Evolutionary conservation across 768 basidiomycete species (phyloP).

Genomic region (button mushroom (Agaricus bisporus)): DNA sequence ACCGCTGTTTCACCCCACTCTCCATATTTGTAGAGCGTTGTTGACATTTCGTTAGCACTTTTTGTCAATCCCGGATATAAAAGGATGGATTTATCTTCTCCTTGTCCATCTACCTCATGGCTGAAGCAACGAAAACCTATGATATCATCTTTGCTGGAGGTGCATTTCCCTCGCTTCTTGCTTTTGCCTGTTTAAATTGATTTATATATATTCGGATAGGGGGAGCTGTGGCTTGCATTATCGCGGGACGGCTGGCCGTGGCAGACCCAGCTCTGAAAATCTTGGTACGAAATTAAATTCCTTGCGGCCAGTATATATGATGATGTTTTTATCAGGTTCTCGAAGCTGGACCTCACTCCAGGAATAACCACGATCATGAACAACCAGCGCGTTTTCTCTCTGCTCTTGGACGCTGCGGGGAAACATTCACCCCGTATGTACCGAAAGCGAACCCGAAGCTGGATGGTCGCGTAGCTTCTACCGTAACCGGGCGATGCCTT

Average conservation of each 20-base stretch:
- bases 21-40: too few relatives aligned
- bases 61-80: too few relatives aligned
- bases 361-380: constrained; percentile 36
- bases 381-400: constrained; percentile 48
- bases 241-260: constrained; percentile 47
- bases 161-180: constrained; percentile 15
- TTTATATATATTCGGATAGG: constrained; percentile 20
- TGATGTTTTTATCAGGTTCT: constrained; percentile 29
- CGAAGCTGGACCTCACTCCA: constrained; percentile 51
- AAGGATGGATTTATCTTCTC: too few relatives aligned
- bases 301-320: background rate
- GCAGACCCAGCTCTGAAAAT: constrained; percentile 51
- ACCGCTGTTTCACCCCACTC: too few relatives aligned
- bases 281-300: constrained; percentile 27
- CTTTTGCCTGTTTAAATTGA: background rate
- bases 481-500: constrained; percentile 42
- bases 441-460: constrained; percentile 35
- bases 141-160: constrained; percentile 58
- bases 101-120: background rate
- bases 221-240: constrained; percentile 50
- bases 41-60: too few relatives aligned
- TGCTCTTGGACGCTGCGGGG: constrained; percentile 32
- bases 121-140: constrained; percentile 12
- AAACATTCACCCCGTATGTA: constrained; percentile 39
- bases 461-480: constrained; percentile 36